phyloP scores from a whole-genome alignment of 2,329 filamentous ascomycete species.

The Orbilia ellipsospora region DNA sequence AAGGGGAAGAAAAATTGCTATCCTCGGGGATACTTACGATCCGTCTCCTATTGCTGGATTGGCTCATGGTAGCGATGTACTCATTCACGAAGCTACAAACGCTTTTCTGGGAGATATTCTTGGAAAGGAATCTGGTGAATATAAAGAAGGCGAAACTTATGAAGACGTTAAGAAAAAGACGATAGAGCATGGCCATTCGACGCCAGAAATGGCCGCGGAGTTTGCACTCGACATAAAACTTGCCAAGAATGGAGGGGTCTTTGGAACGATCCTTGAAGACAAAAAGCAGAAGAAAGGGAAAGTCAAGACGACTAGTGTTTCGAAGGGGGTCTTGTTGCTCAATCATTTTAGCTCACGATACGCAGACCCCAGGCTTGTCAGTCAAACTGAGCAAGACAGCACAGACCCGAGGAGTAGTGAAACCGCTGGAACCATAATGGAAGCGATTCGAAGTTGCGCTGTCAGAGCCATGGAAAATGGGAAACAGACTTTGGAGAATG shows the following conservation, averaged over 20 bases:
- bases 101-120: conserved; percentile 49
- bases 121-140: conserved; percentile 42
- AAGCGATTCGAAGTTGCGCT: conserved; percentile 23
- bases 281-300: conserved; percentile 33
- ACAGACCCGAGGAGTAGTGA: conserved; percentile 54
- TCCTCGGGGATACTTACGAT: conserved; percentile 58
- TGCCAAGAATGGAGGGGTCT: conserved; percentile 27
- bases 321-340: conserved; percentile 55
- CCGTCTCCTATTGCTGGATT: conserved; percentile 49
- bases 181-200: conserved; percentile 57
- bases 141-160: conserved; percentile 56
- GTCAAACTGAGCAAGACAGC: conserved; percentile 5
- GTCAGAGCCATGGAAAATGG: background rate
- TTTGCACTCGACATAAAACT: conserved; percentile 55
- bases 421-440: conserved; percentile 31
- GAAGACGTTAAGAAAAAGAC: conserved; percentile 53
- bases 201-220: conserved; percentile 58
- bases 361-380: conserved; percentile 52
- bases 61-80: conserved; percentile 56
- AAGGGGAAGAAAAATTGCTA: conserved; percentile 56
- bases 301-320: conserved; percentile 11
- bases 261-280: conserved; percentile 22
- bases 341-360: conserved; percentile 59
- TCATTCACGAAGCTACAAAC: conserved; percentile 59
- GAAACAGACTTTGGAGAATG: background rate